These are phyloP conservation scores for Tremella yokohamensis DNA, from an alignment of 768 basidiomycete species.

Conservation along the genomic window DNA sequence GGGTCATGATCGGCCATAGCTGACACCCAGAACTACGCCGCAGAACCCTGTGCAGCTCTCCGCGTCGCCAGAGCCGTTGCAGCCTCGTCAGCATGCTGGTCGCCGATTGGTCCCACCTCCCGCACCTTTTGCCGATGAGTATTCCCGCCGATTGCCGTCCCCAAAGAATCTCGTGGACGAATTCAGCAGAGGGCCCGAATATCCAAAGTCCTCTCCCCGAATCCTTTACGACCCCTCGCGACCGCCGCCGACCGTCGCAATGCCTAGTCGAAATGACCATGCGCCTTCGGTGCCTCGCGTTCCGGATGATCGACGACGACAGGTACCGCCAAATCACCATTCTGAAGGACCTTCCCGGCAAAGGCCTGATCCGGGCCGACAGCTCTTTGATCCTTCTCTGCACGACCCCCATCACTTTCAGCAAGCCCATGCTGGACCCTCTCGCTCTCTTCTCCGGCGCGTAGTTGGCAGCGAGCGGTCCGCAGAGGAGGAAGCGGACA, in stretches of 20 bases:
- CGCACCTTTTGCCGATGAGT: too few species aligned
- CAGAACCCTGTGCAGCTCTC: too few species aligned
- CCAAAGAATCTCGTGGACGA: too few species aligned
- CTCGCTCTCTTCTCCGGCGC: conserved; percentile 13
- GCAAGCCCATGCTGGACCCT: conserved; percentile 4
- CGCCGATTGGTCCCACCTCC: too few species aligned
- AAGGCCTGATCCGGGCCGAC: conserved; percentile 11
- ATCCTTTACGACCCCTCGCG: not conserved
- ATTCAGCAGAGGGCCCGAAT: not conserved
- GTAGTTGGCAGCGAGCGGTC: conserved; percentile 18
- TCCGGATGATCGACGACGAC: too few species aligned
- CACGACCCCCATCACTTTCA: conserved; percentile 84
- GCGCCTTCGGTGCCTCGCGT: not conserved
- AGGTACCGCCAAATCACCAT: not conserved
- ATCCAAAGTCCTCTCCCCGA: not conserved
- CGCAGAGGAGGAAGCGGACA: conserved; percentile 46
- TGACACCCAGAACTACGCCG: not conserved
- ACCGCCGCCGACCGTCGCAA: conserved; percentile 5
- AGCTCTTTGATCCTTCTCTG: conserved; percentile 67
- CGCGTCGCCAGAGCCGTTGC: too few species aligned
- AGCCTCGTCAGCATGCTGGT: too few species aligned
- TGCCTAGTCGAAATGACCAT: not conserved
- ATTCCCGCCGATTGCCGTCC: too few species aligned
- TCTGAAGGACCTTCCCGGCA: conserved; percentile 10
- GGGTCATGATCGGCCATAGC: not conserved